A percentile compares a stretch with the other conserved stretches of the same genome.
Evolutionary conservation across 2,329 filamentous ascomycete species (phyloP).

Genomic region (Albifimbria verrucaria): DNA sequence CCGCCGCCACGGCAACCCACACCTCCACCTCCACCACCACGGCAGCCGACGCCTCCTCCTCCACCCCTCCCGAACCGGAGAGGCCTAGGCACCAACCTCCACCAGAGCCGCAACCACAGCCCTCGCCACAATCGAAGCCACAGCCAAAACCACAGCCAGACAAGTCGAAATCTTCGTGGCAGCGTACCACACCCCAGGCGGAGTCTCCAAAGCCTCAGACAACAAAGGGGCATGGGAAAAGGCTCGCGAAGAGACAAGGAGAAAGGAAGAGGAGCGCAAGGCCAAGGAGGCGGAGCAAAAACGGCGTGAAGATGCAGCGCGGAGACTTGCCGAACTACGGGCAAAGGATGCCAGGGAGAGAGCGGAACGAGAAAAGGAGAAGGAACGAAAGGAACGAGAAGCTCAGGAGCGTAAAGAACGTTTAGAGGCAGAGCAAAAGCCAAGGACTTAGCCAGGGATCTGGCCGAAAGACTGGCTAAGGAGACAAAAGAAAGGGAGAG

Average conservation of each 20-base stretch:
- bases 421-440: constrained; percentile 22
- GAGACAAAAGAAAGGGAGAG: constrained; percentile 39
- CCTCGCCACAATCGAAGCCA: constrained; percentile 14
- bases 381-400: constrained; percentile 32
- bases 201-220: background rate
- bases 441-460: constrained; percentile 25
- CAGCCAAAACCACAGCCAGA: constrained; percentile 18
- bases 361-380: constrained; percentile 36
- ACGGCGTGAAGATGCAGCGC: constrained; percentile 53
- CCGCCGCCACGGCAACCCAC: constrained; percentile 16
- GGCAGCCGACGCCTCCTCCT: constrained; percentile 14
- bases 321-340: constrained; percentile 49
- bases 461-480: constrained; percentile 33
- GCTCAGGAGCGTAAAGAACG: constrained; percentile 23
- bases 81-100: constrained; percentile 17
- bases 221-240: constrained; percentile 60
- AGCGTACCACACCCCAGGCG: background rate
- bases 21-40: constrained; percentile 17
- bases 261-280: constrained; percentile 62
- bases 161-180: constrained; percentile 2
- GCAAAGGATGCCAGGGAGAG: constrained; percentile 53
- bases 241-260: constrained; percentile 63
- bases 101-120: constrained; percentile 18
- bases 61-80: constrained; percentile 19
- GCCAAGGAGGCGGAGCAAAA: constrained; percentile 59